These are phyloP conservation scores for Cryphonectria parasitica DNA, from an alignment of 2,329 filamentous ascomycete species.

Conservation along the genomic window DNA sequence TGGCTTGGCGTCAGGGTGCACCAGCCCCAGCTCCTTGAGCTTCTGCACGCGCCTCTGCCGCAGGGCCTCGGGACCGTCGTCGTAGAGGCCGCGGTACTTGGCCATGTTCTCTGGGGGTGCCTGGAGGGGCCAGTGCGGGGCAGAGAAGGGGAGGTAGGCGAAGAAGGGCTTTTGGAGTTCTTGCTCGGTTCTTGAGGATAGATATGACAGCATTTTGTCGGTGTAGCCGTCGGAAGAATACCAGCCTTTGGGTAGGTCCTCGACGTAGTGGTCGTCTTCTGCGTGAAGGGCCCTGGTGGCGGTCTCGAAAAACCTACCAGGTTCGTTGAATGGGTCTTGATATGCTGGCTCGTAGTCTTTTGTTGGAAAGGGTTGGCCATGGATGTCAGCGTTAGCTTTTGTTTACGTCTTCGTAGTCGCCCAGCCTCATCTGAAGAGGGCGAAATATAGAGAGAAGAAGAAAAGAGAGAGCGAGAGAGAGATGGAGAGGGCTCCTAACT, in stretches of 20 bases:
- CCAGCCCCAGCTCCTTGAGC: slow-evolving; percentile 60
- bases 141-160: slow-evolving; percentile 63
- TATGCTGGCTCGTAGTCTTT: slow-evolving; percentile 50
- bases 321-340: slow-evolving; percentile 43
- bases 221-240: slow-evolving; percentile 58
- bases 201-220: slow-evolving; percentile 48
- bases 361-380: slow-evolving; percentile 31
- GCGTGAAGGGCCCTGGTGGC: slow-evolving; percentile 44
- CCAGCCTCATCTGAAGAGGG: not conserved
- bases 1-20: slow-evolving; percentile 52
- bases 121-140: slow-evolving; percentile 66
- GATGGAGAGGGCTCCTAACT: slow-evolving; percentile 30
- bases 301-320: slow-evolving; percentile 41
- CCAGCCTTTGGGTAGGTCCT: slow-evolving; percentile 52
- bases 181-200: slow-evolving; percentile 48
- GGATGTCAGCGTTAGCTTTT: not conserved
- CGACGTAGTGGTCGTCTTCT: slow-evolving; percentile 42
- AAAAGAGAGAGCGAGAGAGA: no score
- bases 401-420: not conserved
- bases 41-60: slow-evolving; percentile 54
- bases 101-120: slow-evolving; percentile 57
- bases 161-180: slow-evolving; percentile 54
- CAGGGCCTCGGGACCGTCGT: slow-evolving; percentile 62
- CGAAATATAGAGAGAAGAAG: not conserved
- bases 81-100: slow-evolving; percentile 62